Base-by-base conservation (phyloP, 23 red algal species). In the Gracilaria domingensis region DNA sequence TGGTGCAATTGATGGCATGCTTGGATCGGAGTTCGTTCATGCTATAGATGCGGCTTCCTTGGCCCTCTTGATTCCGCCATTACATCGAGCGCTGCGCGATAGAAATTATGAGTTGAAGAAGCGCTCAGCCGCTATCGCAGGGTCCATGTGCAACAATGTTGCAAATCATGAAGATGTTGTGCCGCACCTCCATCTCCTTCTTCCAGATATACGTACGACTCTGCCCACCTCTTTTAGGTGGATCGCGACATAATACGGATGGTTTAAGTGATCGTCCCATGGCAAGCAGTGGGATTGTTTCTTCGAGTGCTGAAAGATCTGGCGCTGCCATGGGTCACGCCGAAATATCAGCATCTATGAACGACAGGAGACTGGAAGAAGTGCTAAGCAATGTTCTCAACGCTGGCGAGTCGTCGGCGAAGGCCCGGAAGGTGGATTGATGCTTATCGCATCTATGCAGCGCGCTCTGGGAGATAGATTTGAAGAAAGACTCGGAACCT, bases 291-390 rank as follows among this genome's bases (percentile, higher is more conserved):
- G 73, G 57, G 16, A 47, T 82, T 55, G 83, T 94, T 4, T 82
- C 83, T n/a, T 96, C 95, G 2, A 91, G 89, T 61, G 95, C 91
- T 62, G 96, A 98, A 62, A 42, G 96, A 32, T 91, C 91, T 16
- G 96, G 96, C 25, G 96, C 96, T 38, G 96, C 96, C 0, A 92
- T 98, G 93, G 96, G 91, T 48, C 82, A 95, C 18, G 96, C 96
- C 8, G 90, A 95, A 49, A 50, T 98, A 56, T 79, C 85, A 2
- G 56, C 92, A 12, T 85, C 91, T 23, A 71, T 96, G 67, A 56
- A 42, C 38, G 94, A 96, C 40, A 58, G 37, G 24, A 84, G 88
- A 48, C 69, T 96, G 25, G 83, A 92, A 25, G 75, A 91, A 33
- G 67, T 96, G 38, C 82, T 96, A 42, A 7, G 28, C 35, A 53